Conservation (phyloP, 163 green algal species). For the Scenedesmus sp. region DNA sequence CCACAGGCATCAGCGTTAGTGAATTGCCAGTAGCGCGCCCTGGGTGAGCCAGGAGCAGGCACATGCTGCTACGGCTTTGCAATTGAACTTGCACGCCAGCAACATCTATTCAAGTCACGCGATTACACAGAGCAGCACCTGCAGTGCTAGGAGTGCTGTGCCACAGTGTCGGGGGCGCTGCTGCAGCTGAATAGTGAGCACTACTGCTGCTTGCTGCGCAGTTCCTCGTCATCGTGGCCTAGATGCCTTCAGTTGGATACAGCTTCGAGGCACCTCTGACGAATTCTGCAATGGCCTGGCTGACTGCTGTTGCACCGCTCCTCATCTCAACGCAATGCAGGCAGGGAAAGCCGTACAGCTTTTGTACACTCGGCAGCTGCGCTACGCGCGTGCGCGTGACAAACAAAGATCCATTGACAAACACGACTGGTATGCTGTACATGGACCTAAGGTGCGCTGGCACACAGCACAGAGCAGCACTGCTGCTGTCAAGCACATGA, state of each 20-base stretch:
- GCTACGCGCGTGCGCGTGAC: background rate
- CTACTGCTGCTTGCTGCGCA: too few relatives aligned
- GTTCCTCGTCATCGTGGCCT: too few relatives aligned
- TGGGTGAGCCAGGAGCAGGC: background rate
- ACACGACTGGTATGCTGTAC: background rate
- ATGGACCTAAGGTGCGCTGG: background rate
- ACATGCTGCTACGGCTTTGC: background rate
- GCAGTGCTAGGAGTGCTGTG: background rate
- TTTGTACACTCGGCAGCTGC: background rate
- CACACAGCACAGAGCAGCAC: too few relatives aligned
- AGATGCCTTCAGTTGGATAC: too few relatives aligned
- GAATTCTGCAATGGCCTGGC: too few relatives aligned
- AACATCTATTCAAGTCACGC: background rate
- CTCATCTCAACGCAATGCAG: background rate
- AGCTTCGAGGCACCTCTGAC: too few relatives aligned
- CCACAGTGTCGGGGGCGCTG: background rate
- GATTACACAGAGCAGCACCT: background rate
- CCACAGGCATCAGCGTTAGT: background rate
- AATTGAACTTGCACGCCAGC: background rate
- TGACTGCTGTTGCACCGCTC: too few relatives aligned
- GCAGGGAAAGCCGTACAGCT: background rate
- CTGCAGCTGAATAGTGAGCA: too few relatives aligned
- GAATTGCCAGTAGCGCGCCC: background rate
- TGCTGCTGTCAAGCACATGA: too few relatives aligned
- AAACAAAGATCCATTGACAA: background rate